Conservation (phyloP, 2,329 filamentous ascomycete genomes). For the Ascochyta clinopodiicola region DNA sequence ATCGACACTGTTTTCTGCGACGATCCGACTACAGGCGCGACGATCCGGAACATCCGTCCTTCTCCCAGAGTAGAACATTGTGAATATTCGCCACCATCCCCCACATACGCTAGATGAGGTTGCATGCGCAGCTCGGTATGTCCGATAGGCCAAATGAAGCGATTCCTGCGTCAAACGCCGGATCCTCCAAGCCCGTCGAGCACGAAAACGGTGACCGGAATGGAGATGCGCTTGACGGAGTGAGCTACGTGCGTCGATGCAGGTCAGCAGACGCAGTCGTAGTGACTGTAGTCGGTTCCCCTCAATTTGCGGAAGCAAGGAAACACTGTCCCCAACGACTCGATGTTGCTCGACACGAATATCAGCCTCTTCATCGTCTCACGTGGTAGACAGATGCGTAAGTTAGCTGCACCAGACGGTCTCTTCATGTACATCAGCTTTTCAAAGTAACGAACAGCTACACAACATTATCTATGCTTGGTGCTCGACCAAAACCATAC, state of each 20-base stretch:
- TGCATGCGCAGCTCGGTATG: constrained; percentile 6
- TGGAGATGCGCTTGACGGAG: not conserved
- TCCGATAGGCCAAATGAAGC: constrained; percentile 15
- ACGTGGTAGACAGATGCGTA: too few relatives aligned
- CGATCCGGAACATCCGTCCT: constrained; percentile 5
- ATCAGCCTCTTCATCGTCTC: not conserved
- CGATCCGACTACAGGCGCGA: constrained; percentile 14
- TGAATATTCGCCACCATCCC: constrained; percentile 23
- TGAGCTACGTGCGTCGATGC: not conserved
- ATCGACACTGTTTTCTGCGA: constrained; percentile 13
- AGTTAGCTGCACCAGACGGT: not conserved
- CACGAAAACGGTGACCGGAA: not conserved
- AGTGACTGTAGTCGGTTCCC: not conserved
- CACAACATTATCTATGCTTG: too few relatives aligned
- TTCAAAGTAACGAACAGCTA: too few relatives aligned
- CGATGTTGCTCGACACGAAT: not conserved
- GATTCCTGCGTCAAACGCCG: not conserved
- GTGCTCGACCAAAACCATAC: too few relatives aligned
- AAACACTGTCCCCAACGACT: not conserved
- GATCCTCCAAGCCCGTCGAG: not conserved
- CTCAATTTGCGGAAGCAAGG: too few relatives aligned
- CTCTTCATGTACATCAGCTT: too few relatives aligned
- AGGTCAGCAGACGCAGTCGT: not conserved
- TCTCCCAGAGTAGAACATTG: not conserved
- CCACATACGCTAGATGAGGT: constrained; percentile 24